Evolutionary conservation across 345 rosid genomes (phyloP), one percentile per base, ranked within the genome.

Genomic region (Gynandropsis gynandra): DNA sequence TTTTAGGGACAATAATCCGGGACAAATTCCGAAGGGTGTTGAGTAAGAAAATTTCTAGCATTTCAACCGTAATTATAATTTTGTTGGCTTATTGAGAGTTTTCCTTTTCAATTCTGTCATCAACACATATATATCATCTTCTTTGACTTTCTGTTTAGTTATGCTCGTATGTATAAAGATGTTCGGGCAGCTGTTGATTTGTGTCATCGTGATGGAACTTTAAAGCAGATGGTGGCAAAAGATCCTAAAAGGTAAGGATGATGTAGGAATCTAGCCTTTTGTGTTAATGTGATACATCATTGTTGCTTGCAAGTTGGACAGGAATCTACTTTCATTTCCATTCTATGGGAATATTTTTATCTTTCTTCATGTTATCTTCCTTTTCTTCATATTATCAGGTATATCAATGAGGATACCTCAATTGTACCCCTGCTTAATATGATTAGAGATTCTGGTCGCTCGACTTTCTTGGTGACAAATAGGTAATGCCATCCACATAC

Each of bases 201-300:
- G 80, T 92, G 98, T 66, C 98, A 92, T 71, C 89, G 96, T 14
- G 96, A 92, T 72, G 98, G 96, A 67, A 92, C 96, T 45, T 62
- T 92, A 47, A 92, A 92, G 83, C 87, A 76, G 73, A 81, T 82
- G 98, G 98, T 92, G 67, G 96, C 98, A 4, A 72, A 73, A 63
- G 80, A 92, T 71, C 98, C 98, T 57, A 54, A 52, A 60, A 61
- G 52, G 95, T 82, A 65, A 62, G 64, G 42, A 20, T 16, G 18
- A 50, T 49, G 8, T 15, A 15, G 9, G 27, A 44, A 13, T 5
- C 24, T 18, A 45, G 0, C 39, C 24, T 10, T 33, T 33, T 19
- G 3, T 13, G 41, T 5, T 24, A 5, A 2, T 24, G 29, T 24
- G 5, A 2, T 2, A 10, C 31, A 10, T 20, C 31, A 46, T 9